Evolutionary conservation across 805 yeast genomes (phyloP), one percentile per base, ranked within the genome.

Genomic region (Jamesozyma piceae): DNA sequence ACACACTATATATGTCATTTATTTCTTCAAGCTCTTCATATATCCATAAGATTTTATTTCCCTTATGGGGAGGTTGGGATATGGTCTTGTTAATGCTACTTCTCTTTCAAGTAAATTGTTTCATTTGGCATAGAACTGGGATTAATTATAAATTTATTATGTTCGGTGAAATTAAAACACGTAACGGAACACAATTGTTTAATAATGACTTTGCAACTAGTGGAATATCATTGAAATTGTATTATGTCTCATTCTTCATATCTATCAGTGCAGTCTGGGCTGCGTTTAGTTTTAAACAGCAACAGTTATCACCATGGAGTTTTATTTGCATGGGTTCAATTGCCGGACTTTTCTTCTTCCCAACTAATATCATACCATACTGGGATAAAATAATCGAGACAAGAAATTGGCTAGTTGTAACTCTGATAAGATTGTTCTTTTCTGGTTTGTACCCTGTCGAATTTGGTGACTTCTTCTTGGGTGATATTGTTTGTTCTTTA

Each of bases 361-460:
- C 61, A 3, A 22, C 13, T 11, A 43, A 44, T n/a, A 20, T 46
- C 5, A 43, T 61, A 10, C 64, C 65, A 5, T 61, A 58, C 36
- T 61, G 63, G 59, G 52, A 58, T 38, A 56, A 59, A 37, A 43
- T 58, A 13, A 69, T 74, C 30, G 63, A 74, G n/a, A 72, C 95
- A 9, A 72, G 97, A 50, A 71, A 71, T 44, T 92, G 97, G 97
- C 53, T 90, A 2, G 67, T 81, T 17, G 64, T 79, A 13, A 79
- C 94, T 0, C 43, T 80, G 1, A 75, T 89, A 71, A 71, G 98
- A 54, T 65, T 92, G 38, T 27, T 81, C 0, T 68, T 84, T 9
- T 82, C 95, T 1, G 97, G 97, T 0, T 68, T 88, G 34, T 92
- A 82, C 55, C 96, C 97, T 0, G 97, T 92, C 42, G 97, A 90